phyloP scores from a whole-genome alignment of 768 basidiomycete genomes.

The Pleurotus ostreatus region DNA sequence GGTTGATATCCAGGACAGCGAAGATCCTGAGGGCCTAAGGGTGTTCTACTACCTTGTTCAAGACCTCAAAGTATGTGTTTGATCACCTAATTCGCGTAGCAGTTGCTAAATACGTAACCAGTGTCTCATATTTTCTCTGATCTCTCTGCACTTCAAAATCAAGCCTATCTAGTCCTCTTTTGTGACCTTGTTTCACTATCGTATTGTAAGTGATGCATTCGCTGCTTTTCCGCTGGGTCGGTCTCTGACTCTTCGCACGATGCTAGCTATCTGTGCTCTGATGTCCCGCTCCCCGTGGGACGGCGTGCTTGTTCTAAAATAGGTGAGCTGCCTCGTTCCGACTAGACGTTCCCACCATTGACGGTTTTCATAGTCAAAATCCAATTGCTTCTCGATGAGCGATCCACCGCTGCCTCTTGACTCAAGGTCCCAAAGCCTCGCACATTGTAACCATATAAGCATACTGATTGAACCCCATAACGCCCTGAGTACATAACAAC shows the following conservation, averaged over 20 bases:
- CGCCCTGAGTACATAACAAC: too few relatives aligned
- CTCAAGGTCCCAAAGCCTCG: too few relatives aligned
- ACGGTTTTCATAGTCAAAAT: neutral
- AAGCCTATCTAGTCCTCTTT: conserved; percentile 75
- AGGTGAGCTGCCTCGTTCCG: conserved; percentile 19
- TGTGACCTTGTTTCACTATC: too few relatives aligned
- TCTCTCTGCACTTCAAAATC: conserved; percentile 99
- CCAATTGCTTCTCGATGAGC: neutral
- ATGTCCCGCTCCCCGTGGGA: conserved; percentile 29
- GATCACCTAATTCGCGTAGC: neutral
- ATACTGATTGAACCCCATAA: too few relatives aligned
- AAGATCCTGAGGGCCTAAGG: conserved; percentile 95
- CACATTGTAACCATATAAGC: too few relatives aligned
- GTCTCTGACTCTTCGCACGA: too few relatives aligned
- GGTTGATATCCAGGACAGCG: conserved; percentile 94
- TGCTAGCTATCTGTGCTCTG: conserved; percentile 12
- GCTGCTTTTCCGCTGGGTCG: neutral
- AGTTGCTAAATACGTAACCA: conserved; percentile 25
- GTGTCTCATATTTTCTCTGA: conserved; percentile 98
- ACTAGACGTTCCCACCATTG: too few relatives aligned
- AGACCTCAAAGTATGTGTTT: conserved; percentile 76
- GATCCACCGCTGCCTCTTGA: too few relatives aligned
- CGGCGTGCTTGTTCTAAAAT: conserved; percentile 34
- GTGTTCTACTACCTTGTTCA: conserved; percentile 99
- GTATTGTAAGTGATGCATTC: too few relatives aligned